These are phyloP conservation scores for Cordia subcordata DNA, from an alignment of 257 asterid species.

Conservation along the genomic window DNA sequence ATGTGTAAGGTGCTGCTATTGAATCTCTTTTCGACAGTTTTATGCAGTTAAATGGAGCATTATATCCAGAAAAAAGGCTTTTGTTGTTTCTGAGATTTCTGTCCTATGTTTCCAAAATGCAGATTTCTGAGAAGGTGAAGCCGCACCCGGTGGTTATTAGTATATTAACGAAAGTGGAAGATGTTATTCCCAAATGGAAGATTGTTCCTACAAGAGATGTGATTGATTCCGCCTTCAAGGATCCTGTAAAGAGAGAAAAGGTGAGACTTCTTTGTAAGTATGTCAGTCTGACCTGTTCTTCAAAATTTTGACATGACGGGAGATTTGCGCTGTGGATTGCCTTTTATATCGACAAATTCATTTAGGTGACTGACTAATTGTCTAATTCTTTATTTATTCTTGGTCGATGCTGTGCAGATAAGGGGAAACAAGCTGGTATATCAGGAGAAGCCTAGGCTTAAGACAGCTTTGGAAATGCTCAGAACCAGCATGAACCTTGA, in stretches of 20 bases:
- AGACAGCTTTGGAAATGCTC: conserved; percentile 93
- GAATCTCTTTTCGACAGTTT: not conserved
- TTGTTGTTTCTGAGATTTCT: not conserved
- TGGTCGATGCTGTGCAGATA: conserved; percentile 34
- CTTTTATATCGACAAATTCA: too few relatives aligned
- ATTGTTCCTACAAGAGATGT: conserved; percentile 86
- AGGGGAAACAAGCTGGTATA: conserved; percentile 63
- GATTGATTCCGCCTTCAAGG: conserved; percentile 83
- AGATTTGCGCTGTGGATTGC: too few relatives aligned
- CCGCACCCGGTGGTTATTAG: conserved; percentile 79
- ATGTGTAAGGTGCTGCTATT: conserved; percentile 73
- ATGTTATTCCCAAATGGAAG: conserved; percentile 89
- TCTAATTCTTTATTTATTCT: too few relatives aligned
- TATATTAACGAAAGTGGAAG: conserved; percentile 66
- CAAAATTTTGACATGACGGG: not conserved
- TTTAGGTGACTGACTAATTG: not conserved
- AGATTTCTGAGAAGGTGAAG: conserved; percentile 89
- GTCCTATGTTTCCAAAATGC: not conserved
- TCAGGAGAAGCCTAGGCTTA: conserved; percentile 81
- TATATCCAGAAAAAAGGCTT: not conserved
- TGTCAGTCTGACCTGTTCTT: not conserved
- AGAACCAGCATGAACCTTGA: conserved; percentile 93
- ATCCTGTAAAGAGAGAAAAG: conserved; percentile 72
- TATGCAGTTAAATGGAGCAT: not conserved
- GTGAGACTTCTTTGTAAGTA: conserved; percentile 23